A percentile compares a stretch with the other conserved stretches of the same genome.
Evolutionary conservation across 805 yeast genomes (phyloP).

Genomic region (Candida odintsovae): DNA sequence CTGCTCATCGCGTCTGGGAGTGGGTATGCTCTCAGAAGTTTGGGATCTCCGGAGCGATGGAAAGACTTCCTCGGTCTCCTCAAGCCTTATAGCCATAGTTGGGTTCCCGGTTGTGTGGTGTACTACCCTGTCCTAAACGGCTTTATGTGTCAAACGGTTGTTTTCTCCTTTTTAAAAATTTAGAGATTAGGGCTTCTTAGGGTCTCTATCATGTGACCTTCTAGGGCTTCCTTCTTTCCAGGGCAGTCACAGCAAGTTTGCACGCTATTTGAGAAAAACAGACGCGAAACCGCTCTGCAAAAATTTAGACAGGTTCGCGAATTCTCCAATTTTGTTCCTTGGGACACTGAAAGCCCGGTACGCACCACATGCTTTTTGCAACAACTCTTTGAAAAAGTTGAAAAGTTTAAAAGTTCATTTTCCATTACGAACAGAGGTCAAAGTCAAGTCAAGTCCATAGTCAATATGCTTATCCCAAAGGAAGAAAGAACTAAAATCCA

Average conservation of each 20-base stretch:
- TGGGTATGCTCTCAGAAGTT: not conserved
- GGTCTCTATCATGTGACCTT: not conserved
- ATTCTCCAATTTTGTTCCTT: not conserved
- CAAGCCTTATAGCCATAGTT: not conserved
- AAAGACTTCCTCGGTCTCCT: not conserved
- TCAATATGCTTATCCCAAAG: constrained; percentile 94
- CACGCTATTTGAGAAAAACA: not conserved
- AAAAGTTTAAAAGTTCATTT: constrained; percentile 7
- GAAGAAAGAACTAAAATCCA: constrained; percentile 99
- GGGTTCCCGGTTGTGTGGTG: not conserved
- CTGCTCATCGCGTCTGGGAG: not conserved
- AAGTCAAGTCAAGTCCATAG: constrained; percentile 12
- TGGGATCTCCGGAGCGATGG: not conserved
- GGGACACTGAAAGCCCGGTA: constrained; percentile 1
- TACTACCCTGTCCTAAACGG: not conserved
- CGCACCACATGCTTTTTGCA: constrained; percentile 15
- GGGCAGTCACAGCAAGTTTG: not conserved
- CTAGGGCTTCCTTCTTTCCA: not conserved
- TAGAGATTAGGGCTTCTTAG: not conserved
- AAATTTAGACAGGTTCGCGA: constrained; percentile 1
- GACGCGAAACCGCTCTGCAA: not conserved
- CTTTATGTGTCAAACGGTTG: not conserved
- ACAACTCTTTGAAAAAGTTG: constrained; percentile 20
- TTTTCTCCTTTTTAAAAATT: not conserved
- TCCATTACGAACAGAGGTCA: constrained; percentile 6